Conservation (phyloP, 2,329 filamentous ascomycete genomes). For the Elsinoe arachidis region DNA sequence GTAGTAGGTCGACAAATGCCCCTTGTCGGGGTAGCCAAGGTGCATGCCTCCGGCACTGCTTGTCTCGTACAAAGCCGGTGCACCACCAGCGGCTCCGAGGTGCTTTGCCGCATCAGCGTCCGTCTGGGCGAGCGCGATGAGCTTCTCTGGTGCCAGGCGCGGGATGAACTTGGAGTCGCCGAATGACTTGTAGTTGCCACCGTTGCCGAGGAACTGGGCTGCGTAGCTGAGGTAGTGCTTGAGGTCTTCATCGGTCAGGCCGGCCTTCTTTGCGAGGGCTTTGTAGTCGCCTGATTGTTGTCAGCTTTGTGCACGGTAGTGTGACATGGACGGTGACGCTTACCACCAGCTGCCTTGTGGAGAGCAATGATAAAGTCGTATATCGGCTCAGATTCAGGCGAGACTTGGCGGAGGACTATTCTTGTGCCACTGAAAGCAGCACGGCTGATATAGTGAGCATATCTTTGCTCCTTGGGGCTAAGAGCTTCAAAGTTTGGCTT, state of each 20-base stretch:
- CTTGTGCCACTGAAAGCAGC: constrained; percentile 42
- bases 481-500: constrained; percentile 84
- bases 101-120: constrained; percentile 32
- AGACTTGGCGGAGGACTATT: constrained; percentile 46
- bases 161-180: constrained; percentile 45
- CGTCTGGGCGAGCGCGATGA: constrained; percentile 37
- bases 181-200: constrained; percentile 47
- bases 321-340: too few species aligned
- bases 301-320: neutral
- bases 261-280: constrained; percentile 34
- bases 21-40: constrained; percentile 41
- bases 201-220: constrained; percentile 44
- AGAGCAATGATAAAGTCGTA: constrained; percentile 48
- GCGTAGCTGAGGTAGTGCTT: constrained; percentile 35
- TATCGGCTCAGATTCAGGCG: constrained; percentile 43
- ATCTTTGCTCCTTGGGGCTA: constrained; percentile 69
- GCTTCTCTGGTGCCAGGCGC: constrained; percentile 34
- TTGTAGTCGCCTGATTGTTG: constrained; percentile 38
- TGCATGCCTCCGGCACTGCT: constrained; percentile 36
- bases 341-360: constrained; percentile 35
- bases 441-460: constrained; percentile 72
- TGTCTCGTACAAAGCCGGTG: constrained; percentile 34
- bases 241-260: constrained; percentile 33
- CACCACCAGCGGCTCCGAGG: constrained; percentile 36
- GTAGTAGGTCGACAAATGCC: constrained; percentile 44